Percentiles rank a stretch among this genome's conserved stretches.
These are phyloP conservation scores for Chalaropsis ovoidea DNA, from an alignment of 2,329 filamentous ascomycete species.

Conservation along the genomic window DNA sequence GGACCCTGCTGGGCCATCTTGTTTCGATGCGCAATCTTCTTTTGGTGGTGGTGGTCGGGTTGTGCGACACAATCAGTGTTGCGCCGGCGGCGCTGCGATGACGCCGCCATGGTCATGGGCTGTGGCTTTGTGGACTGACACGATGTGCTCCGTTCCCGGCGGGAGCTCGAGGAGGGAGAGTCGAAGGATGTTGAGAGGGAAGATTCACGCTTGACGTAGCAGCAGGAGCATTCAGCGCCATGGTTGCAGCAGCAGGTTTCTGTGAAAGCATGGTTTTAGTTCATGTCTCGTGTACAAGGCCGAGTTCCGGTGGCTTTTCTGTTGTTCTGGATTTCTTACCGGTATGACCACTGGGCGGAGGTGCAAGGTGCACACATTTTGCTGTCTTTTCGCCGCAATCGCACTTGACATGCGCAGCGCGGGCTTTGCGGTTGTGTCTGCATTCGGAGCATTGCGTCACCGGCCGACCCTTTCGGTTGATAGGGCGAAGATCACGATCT, in stretches of 20 bases:
- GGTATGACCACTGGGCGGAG: constrained; percentile 48
- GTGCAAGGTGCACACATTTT: constrained; percentile 53
- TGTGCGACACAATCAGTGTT: constrained; percentile 20
- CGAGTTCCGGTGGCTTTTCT: background rate
- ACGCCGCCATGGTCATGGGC: constrained; percentile 13
- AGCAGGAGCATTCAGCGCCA: constrained; percentile 56
- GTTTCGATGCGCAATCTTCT: constrained; percentile 9
- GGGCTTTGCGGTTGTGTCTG: constrained; percentile 89
- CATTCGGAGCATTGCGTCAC: constrained; percentile 98
- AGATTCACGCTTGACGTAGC: constrained; percentile 54
- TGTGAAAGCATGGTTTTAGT: constrained; percentile 29
- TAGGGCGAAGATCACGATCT: constrained; percentile 24
- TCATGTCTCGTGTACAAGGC: background rate
- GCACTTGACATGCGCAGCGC: constrained; percentile 88
- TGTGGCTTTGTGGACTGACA: constrained; percentile 24
- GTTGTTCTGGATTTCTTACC: constrained; percentile 37
- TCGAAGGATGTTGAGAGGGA: constrained; percentile 36
- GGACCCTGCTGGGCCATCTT: constrained; percentile 3
- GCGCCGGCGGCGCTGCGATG: constrained; percentile 22
- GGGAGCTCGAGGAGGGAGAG: constrained; percentile 17
- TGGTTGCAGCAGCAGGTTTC: constrained; percentile 63
- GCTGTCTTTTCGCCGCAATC: constrained; percentile 91
- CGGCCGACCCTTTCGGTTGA: constrained; percentile 66
- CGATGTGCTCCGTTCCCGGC: constrained; percentile 23
- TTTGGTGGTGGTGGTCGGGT: constrained; percentile 13